Percentiles rank a stretch among this genome's conserved stretches.
Conservation (phyloP, 495 filamentous ascomycete species). For the Ascobolus immersus region DNA sequence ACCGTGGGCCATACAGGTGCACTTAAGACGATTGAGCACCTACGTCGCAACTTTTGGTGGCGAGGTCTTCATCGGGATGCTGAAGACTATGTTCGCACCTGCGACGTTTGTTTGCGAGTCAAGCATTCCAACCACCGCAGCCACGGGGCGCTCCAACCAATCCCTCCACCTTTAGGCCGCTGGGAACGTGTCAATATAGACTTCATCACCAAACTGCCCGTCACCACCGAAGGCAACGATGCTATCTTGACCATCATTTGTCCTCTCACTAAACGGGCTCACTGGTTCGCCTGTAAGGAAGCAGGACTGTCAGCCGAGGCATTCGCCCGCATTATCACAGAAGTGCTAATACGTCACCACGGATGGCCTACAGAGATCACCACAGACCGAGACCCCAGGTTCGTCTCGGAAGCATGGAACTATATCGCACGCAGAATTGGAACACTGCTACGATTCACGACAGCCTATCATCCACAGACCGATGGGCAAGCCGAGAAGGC, state of each 20-base stretch:
- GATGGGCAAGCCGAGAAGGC: too few relatives aligned
- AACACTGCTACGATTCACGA: too few relatives aligned
- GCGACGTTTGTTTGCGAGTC: neutral
- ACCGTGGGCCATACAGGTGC: neutral
- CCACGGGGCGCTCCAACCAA: neutral
- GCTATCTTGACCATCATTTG: constrained; percentile 1
- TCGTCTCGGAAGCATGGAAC: too few relatives aligned
- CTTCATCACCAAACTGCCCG: constrained; percentile 3
- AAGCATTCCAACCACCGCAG: neutral
- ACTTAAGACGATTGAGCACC: neutral
- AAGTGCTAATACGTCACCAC: too few relatives aligned
- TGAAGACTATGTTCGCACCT: neutral
- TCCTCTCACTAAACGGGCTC: neutral
- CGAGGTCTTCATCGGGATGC: neutral
- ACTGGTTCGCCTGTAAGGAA: constrained; percentile 1
- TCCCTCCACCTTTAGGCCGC: neutral
- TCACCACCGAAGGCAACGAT: neutral
- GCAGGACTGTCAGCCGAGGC: neutral
- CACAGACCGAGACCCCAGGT: too few relatives aligned
- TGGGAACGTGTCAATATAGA: constrained; percentile 2
- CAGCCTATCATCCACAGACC: too few relatives aligned
- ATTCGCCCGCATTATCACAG: neutral
- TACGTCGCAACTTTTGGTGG: neutral
- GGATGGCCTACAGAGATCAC: too few relatives aligned
- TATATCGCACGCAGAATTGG: too few relatives aligned